Base-by-base conservation (phyloP, 2,329 filamentous ascomycete genomes). In the Knufia petricola region DNA sequence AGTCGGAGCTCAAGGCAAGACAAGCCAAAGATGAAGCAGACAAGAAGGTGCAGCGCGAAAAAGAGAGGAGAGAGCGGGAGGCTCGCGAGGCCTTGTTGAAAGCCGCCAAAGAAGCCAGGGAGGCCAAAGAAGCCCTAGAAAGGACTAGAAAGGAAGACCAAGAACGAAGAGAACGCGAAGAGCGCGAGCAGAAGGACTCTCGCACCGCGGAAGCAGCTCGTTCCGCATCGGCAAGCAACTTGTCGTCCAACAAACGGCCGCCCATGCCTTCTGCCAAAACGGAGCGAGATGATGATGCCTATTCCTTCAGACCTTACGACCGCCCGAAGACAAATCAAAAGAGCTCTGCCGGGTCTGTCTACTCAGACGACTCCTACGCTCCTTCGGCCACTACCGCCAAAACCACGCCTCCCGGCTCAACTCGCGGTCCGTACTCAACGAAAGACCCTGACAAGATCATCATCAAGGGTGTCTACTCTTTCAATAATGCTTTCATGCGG, bases 361-460 rank as follows among this genome's bases (percentile, higher is more conserved):
- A 82, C 59, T 94, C 88, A 13, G 87, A 94, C 60, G 85, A 84
- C 12, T 94, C 87, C 0, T 95, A 90, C 66, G 84, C 87, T 1
- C 78, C 85, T 1, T 94, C 87, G 8, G 81, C 87, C 51, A 88
- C 86, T 13, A 95, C 89, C 1, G 77, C 86, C 9, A 81, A 81
- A 50, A 94, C 89, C 4, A 87, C 86, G 3, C 86, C 89, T 7
- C 87, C 89, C 13, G 83, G 85, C 1, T 88, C 85, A 2, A 76
- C 82, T 55, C 79, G 85, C 41, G 81, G 82, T 1, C 78, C 86
- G 1, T 96, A 95, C 67, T 77, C 80, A 30, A 95, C 88, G 23
- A 86, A 85, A 56, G 87, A 96, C 63, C 89, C 90, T 0, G 82
- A 94, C 69, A 98, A 98, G 75, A 92, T 98, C 62, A 82, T 95